Percentiles rank a stretch among this genome's conserved stretches.
Evolutionary conservation across 2,329 filamentous ascomycete genomes (phyloP).

Genomic region (Cercospora sp.): DNA sequence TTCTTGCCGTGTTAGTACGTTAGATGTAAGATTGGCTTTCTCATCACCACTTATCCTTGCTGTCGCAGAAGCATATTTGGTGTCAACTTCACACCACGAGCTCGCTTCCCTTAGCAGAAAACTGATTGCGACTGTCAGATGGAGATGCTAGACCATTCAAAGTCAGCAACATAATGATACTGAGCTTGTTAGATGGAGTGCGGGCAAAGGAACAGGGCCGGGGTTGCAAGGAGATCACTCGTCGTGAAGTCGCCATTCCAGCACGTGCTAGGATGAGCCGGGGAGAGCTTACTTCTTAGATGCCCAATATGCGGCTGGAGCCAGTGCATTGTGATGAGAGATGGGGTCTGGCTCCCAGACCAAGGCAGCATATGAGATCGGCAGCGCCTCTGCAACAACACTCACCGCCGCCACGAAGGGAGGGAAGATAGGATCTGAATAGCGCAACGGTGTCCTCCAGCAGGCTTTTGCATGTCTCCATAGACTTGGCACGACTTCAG

Average conservation of each 20-base stretch:
- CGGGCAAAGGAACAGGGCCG: not conserved
- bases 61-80: not conserved
- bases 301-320: not conserved
- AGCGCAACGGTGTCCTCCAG: not conserved
- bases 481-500: not conserved
- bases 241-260: not conserved
- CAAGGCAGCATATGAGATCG: not conserved
- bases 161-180: not conserved
- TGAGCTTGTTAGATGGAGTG: not conserved
- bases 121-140: not conserved
- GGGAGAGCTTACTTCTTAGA: not conserved
- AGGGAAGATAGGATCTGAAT: not conserved
- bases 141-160: not conserved
- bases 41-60: not conserved
- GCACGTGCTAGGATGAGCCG: not conserved
- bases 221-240: not conserved
- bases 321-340: not conserved
- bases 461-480: not conserved
- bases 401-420: not conserved
- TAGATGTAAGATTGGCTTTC: not conserved
- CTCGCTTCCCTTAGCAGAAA: not conserved
- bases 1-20: not conserved
- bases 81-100: not conserved
- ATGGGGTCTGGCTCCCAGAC: not conserved
- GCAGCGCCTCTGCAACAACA: not conserved